A percentile compares a stretch with the other conserved stretches of the same genome.
Conservation (phyloP, 192 early-diverging fungal genomes). For the Spizellomyces sp. region DNA sequence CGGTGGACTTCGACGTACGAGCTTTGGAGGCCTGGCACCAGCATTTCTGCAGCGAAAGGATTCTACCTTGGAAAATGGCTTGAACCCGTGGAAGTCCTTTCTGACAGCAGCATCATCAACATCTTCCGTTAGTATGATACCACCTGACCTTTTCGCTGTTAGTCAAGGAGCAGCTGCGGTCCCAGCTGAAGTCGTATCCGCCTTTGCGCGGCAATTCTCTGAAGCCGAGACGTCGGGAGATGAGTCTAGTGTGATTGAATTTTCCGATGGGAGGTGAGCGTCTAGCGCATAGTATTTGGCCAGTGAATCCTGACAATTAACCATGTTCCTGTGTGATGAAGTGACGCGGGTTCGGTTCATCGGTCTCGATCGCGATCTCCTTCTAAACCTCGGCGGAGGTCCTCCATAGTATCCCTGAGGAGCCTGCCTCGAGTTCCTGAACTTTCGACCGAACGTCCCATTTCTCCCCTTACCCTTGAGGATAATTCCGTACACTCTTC, state of each 20-base stretch:
- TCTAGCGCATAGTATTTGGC: too few relatives aligned
- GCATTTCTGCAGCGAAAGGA: conserved; percentile 28
- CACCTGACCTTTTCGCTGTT: neutral
- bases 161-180: neutral
- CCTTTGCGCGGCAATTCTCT: too few relatives aligned
- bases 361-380: conserved; percentile 11
- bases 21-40: conserved; percentile 29
- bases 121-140: neutral
- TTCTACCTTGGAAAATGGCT: conserved; percentile 12
- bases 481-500: conserved; percentile 22
- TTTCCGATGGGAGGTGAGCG: too few relatives aligned
- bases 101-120: neutral
- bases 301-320: too few relatives aligned
- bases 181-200: neutral
- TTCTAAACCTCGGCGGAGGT: neutral
- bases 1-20: neutral
- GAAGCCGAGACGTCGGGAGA: too few relatives aligned
- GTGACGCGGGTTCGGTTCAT: too few relatives aligned
- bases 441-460: too few relatives aligned
- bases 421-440: conserved; percentile 11
- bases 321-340: too few relatives aligned
- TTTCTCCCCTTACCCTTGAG: neutral
- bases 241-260: too few relatives aligned
- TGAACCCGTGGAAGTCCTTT: conserved; percentile 25
- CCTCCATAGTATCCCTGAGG: conserved; percentile 21